Base-by-base conservation (phyloP, 2,329 filamentous ascomycete species). In the Rutstroemia sp. region DNA sequence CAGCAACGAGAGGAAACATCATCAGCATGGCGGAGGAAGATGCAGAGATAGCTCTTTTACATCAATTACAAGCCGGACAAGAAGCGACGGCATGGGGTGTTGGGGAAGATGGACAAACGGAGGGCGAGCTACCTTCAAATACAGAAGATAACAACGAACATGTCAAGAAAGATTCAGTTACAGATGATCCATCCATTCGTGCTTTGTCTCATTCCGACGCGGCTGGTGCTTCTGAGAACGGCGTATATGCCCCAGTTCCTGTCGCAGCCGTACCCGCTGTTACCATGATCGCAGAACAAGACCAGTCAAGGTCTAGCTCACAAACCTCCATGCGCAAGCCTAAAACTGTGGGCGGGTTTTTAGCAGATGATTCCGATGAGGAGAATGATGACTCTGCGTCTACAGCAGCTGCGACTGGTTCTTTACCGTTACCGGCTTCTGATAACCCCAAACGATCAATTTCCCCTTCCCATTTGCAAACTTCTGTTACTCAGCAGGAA, bases 161-260 rank as follows among this genome's bases (percentile, higher is more conserved):
- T 66, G 61, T 65, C 61, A 66, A 68, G 67, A 65, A 67, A 69
- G 65, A 69, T 67, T 64, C 62, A 60, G 60, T 66, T 69, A 61
- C 65, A 69, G 68, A 69, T 69, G 67, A 69, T 61, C 66, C 68
- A 68, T 64, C 67, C 64, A 64, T 68, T 64, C 61, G 68, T 70
- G 66, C 65, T 67, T 64, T 69, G 60, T 68, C 68, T 65, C 65
- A 65, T 63, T 66, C 67, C 59, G 64, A 56, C 59, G 58, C 60
- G 65, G 61, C 55, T 65, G 62, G 60, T 58, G 60, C 62, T 61
- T 64, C 65, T 50, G 65, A 66, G 64, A 65, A 53, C 62, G 68
- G 61, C 58, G 65, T 65, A 56, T 67, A 68, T 68, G 63, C 69
- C 52, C 67, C 68, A 60, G 61, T 65, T 63, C 68, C 65, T 64